Base-by-base conservation (phyloP, 2,329 filamentous ascomycete genomes). In the Fusarium sp. region DNA sequence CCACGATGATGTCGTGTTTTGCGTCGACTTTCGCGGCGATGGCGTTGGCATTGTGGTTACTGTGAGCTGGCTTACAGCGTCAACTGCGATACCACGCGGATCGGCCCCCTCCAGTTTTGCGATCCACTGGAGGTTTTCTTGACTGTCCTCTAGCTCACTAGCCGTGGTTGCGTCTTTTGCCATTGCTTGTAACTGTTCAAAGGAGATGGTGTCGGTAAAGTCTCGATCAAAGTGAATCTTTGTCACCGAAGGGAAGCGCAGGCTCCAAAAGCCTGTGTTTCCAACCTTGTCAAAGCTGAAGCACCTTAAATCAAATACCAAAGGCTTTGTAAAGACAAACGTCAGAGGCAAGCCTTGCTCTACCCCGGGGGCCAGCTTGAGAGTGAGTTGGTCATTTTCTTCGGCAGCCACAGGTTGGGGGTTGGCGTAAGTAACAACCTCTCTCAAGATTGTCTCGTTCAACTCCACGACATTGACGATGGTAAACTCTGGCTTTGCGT, bases 241-340 rank as follows among this genome's bases (percentile, higher is more conserved):
- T 66, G 90, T 87, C 5, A 96, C 89, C 3, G 89, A 86, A 1
- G 95, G 93, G 77, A 97, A 97, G 2, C 95, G 89, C 62, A 94
- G 89, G 68, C 91, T 92, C 85, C 90, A 94, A 77, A 93, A 95
- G 1, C 87, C 87, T 16, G 90, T 91, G 77, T 93, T 92, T 5
- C 90, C 88, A 4, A 89, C 87, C 77, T 92, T 93, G 69, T 94
- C 93, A 75, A 95, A 98, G 1, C 92, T 92, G 71, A 94, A 93
- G 62, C 94, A 95, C 27, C 93, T 87, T 68, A 97, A 85, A 75
- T 97, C 95, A 65, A 95, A 93, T 0, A 98, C 90, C 22, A 94
- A 89, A 0, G 94, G 94, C 0, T 87, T 85, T 8, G 87, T 88
- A 80, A 97, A 97, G 1, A 92, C 82, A 2, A 86, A 82, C 0